Evolutionary conservation across 208 protist genomes (phyloP).

Genomic region (Crithidia mellificae): DNA sequence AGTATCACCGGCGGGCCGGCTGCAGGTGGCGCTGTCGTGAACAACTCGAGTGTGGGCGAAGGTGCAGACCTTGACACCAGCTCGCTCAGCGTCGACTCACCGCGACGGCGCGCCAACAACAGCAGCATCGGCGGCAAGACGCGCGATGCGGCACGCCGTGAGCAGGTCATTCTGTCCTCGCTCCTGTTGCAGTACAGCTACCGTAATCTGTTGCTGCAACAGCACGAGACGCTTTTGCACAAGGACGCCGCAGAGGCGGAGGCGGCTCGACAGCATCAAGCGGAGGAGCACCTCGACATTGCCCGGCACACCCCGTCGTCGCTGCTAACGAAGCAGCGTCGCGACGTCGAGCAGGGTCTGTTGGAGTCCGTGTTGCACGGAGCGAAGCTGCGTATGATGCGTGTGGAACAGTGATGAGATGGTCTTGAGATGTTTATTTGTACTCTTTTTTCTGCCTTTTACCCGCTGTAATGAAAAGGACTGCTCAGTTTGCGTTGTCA

Average conservation of each 20-base stretch:
- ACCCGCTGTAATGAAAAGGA: background rate
- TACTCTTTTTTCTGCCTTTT: background rate
- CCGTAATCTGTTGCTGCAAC: slow-evolving; percentile 67
- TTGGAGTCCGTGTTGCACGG: slow-evolving; percentile 55
- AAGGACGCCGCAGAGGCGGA: slow-evolving; percentile 32
- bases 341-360: slow-evolving; percentile 63
- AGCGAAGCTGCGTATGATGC: slow-evolving; percentile 28
- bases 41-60: background rate
- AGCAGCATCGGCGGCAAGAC: slow-evolving; percentile 18
- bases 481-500: too few relatives aligned
- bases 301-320: slow-evolving; percentile 30
- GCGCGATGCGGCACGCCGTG: slow-evolving; percentile 25
- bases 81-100: slow-evolving; percentile 1
- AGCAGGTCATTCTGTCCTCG: slow-evolving; percentile 50
- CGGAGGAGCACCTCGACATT: slow-evolving; percentile 28
- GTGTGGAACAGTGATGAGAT: slow-evolving; percentile 21
- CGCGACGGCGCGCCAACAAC: background rate
- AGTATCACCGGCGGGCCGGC: background rate
- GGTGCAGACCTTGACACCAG: slow-evolving; percentile 18
- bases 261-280: slow-evolving; percentile 17
- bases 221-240: slow-evolving; percentile 52
- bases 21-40: background rate
- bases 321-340: slow-evolving; percentile 61
- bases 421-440: background rate
- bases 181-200: slow-evolving; percentile 61